phyloP scores from a whole-genome alignment of 352 stramenopile species.

The Sclerospora graminicola region DNA sequence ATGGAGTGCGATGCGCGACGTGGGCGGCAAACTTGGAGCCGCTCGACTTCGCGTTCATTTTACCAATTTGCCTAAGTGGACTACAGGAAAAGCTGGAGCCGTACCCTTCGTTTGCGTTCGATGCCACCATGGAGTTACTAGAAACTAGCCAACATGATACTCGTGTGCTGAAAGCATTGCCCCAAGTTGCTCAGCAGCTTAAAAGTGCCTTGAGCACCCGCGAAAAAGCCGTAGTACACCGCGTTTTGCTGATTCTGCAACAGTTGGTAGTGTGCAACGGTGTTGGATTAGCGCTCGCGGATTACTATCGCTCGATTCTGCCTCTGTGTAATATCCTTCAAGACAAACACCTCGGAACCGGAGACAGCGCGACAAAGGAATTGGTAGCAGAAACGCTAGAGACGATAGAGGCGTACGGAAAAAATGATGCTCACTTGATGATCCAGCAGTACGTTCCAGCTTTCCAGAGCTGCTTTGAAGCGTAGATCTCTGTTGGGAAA shows the following conservation, averaged over 20 bases:
- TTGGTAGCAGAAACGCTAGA: conserved; percentile 60
- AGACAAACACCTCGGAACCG: conserved; percentile 64
- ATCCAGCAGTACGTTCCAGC: conserved; percentile 75
- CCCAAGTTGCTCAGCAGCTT: no score
- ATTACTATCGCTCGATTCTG: conserved; percentile 66
- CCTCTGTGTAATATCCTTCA: conserved; percentile 78
- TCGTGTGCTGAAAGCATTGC: no score
- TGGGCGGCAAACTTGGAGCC: conserved; percentile 48
- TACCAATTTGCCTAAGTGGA: conserved; percentile 63
- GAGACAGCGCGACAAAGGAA: conserved; percentile 42
- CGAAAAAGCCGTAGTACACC: conserved; percentile 52
- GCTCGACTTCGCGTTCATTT: conserved; percentile 52
- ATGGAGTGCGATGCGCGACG: conserved; percentile 32
- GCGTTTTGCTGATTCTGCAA: conserved; percentile 61
- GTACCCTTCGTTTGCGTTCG: conserved; percentile 60
- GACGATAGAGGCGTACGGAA: conserved; percentile 61
- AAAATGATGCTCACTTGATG: conserved; percentile 47
- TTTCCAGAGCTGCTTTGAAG: conserved; percentile 40
- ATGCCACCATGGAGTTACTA: conserved; percentile 52
- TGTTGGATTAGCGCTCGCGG: conserved; percentile 45
- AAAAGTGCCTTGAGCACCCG: conserved; percentile 55
- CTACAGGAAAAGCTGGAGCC: conserved; percentile 68
- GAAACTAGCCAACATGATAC: conserved; percentile 35
- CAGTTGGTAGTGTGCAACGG: conserved; percentile 60
- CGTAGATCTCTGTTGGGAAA: no score